Evolutionary conservation across 306 rosid genomes (phyloP).

Genomic region (Clitoria ternatea): DNA sequence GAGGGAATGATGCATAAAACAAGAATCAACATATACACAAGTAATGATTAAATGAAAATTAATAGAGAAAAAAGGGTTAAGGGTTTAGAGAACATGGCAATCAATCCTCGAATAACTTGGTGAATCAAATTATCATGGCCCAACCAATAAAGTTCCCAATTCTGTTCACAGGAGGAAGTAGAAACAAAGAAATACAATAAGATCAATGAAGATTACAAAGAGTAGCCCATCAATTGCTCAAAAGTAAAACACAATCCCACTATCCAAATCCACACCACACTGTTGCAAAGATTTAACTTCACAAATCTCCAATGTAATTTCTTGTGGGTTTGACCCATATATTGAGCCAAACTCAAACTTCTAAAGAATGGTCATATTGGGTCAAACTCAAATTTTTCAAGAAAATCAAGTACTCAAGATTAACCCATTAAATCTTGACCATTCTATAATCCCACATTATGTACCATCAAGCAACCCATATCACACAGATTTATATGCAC

Average conservation of each 20-base stretch:
- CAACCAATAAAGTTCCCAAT: neutral
- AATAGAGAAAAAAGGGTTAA: neutral
- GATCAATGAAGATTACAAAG: neutral
- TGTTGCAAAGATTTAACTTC: neutral
- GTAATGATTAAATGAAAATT: neutral
- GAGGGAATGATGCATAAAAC: constrained; percentile 6
- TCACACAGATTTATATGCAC: neutral
- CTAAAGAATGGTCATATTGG: neutral
- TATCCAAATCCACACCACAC: neutral
- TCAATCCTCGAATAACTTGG: neutral
- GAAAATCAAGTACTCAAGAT: neutral
- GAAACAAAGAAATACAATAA: neutral
- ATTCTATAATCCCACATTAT: neutral
- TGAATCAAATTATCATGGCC: neutral
- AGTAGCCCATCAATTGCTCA: neutral
- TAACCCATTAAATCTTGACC: neutral
- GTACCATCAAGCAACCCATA: neutral
- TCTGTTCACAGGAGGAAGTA: neutral
- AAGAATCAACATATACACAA: neutral
- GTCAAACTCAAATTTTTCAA: neutral
- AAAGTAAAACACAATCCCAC: neutral
- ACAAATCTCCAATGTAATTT: neutral
- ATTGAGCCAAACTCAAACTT: neutral
- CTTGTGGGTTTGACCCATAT: neutral
- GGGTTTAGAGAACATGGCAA: neutral